Evolutionary conservation across 2,329 filamentous ascomycete species (phyloP).

Genomic region (Acrocalymma vagum): DNA sequence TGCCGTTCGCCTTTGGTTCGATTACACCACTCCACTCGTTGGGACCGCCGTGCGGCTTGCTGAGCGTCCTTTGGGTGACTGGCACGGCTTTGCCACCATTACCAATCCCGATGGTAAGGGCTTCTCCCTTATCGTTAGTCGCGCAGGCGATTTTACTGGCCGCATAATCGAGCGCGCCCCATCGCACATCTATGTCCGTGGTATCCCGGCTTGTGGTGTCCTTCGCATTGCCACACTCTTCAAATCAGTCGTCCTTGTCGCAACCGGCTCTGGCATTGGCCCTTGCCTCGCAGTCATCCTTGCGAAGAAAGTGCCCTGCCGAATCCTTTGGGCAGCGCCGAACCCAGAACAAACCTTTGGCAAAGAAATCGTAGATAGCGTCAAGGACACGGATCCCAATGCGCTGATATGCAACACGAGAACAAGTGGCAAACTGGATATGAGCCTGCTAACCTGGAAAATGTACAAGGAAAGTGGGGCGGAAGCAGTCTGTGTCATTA

Average conservation of each 20-base stretch:
- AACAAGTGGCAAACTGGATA: conserved; percentile 66
- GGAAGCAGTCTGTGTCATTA: conserved; percentile 79
- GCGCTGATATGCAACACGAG: conserved; percentile 74
- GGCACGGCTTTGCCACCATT: conserved; percentile 37
- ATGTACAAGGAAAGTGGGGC: conserved; percentile 58
- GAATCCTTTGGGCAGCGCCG: conserved; percentile 74
- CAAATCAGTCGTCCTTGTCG: conserved; percentile 29
- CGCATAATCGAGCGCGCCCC: conserved; percentile 19
- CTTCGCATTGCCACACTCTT: conserved; percentile 30
- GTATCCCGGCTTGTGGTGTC: conserved; percentile 28
- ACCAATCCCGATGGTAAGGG: conserved; percentile 24
- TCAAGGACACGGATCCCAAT: conserved; percentile 64
- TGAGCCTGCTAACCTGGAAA: conserved; percentile 63
- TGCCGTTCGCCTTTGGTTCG: conserved; percentile 71
- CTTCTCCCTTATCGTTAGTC: conserved; percentile 30
- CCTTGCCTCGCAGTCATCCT: conserved; percentile 60
- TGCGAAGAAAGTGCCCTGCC: conserved; percentile 53
- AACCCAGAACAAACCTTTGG: conserved; percentile 71
- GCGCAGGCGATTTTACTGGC: conserved; percentile 34
- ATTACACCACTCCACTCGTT: conserved; percentile 28
- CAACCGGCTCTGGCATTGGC: conserved; percentile 34
- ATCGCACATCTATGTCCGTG: conserved; percentile 29
- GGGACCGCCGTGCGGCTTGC: conserved; percentile 53
- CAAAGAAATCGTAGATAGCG: conserved; percentile 62
- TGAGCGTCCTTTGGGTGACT: conserved; percentile 24